Evolutionary conservation across 1,284 basidiomycete species (phyloP).

Genomic region (Austropuccinia psidii): DNA sequence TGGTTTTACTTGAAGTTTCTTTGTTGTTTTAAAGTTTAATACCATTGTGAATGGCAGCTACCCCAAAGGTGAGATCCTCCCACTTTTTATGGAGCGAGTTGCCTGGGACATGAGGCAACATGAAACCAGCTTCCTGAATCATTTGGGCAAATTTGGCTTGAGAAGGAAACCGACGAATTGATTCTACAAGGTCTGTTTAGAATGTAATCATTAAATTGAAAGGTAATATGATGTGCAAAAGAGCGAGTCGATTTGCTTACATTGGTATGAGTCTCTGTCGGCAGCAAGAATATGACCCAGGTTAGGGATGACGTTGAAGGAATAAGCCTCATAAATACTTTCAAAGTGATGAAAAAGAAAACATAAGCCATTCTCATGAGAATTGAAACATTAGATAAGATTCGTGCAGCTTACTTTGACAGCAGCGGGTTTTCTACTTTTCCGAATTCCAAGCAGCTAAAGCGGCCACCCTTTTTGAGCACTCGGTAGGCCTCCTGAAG

Average conservation of each 20-base stretch:
- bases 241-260: constrained; percentile 13
- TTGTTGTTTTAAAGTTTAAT: constrained; percentile 40
- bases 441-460: constrained; percentile 95
- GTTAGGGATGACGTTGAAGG: constrained; percentile 89
- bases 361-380: not conserved
- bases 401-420: constrained; percentile 59
- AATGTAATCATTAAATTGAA: not conserved
- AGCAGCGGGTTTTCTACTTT: constrained; percentile 83
- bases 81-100: constrained; percentile 39
- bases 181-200: constrained; percentile 76
- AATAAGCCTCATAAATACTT: constrained; percentile 89
- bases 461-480: constrained; percentile 89
- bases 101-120: constrained; percentile 28
- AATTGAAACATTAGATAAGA: not conserved
- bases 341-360: constrained; percentile 38
- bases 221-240: not conserved
- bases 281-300: constrained; percentile 92
- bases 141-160: constrained; percentile 84
- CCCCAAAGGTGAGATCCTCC: constrained; percentile 45
- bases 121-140: constrained; percentile 52
- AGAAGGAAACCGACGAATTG: constrained; percentile 85
- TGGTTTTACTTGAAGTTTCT: not conserved
- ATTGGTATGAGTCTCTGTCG: constrained; percentile 85
- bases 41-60: constrained; percentile 45
- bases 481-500: constrained; percentile 86